Evolutionary conservation across 2,329 filamentous ascomycete genomes (phyloP).

Genomic region (Thelonectria rubi): DNA sequence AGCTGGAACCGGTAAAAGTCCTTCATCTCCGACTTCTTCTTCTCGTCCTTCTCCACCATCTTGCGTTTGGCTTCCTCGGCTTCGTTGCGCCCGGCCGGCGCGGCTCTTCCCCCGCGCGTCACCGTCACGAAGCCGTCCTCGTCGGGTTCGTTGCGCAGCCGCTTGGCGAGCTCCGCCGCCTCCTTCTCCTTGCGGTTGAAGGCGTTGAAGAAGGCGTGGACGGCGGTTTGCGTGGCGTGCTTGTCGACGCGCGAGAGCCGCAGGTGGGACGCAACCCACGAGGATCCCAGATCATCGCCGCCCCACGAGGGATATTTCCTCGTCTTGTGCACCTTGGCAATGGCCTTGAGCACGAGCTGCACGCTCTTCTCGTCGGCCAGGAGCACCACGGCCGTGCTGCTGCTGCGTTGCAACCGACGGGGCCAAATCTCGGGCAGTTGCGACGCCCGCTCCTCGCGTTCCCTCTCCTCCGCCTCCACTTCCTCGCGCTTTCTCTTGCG

Average conservation of each 20-base stretch:
- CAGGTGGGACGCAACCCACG: constrained; percentile 72
- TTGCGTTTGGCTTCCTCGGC: constrained; percentile 67
- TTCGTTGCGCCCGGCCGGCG: constrained; percentile 78
- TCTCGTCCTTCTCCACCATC: constrained; percentile 69
- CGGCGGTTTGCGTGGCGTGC: constrained; percentile 71
- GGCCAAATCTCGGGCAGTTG: constrained; percentile 79
- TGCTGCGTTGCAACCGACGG: constrained; percentile 73
- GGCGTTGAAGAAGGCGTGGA: constrained; percentile 87
- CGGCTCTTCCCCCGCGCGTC: constrained; percentile 76
- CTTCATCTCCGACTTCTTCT: constrained; percentile 69
- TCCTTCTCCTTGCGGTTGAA: constrained; percentile 77
- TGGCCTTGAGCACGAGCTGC: constrained; percentile 79
- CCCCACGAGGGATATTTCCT: constrained; percentile 75
- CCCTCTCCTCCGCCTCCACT: constrained; percentile 64
- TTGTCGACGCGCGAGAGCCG: constrained; percentile 76
- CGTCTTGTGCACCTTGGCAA: constrained; percentile 67
- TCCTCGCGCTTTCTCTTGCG: constrained; percentile 55
- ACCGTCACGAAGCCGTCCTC: constrained; percentile 97
- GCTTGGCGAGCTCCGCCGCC: constrained; percentile 68
- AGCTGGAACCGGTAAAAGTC: constrained; percentile 89
- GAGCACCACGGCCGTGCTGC: constrained; percentile 80
- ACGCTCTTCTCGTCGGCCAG: constrained; percentile 86
- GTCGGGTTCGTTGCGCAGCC: constrained; percentile 81
- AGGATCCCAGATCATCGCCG: constrained; percentile 65
- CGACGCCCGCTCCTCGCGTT: constrained; percentile 65